Conservation (phyloP, 768 basidiomycete genomes). For the Rhodotorula babjevae region DNA sequence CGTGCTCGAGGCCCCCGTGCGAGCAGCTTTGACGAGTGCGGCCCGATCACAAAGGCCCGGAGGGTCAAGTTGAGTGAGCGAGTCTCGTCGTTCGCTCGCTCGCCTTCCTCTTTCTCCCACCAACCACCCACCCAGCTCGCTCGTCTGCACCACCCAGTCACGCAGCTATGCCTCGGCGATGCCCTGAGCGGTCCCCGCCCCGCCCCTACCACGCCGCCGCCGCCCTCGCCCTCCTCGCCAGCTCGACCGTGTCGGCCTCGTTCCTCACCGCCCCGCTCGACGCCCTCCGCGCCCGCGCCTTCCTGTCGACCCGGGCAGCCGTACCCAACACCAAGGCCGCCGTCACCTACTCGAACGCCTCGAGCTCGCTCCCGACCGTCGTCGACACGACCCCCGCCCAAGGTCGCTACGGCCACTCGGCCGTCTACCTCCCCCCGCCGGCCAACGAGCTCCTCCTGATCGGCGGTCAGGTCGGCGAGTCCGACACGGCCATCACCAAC, state of each 20-base stretch:
- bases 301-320: background rate
- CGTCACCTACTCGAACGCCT: background rate
- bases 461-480: conserved; percentile 29
- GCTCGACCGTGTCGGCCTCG: background rate
- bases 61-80: background rate
- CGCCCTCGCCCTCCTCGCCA: background rate
- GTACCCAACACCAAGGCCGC: background rate
- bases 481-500: conserved; percentile 23
- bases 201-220: background rate
- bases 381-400: background rate
- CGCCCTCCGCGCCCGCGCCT: background rate
- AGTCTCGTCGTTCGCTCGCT: too few species aligned
- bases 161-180: background rate
- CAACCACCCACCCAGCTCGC: too few species aligned
- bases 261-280: conserved; percentile 11
- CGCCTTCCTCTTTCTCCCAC: background rate
- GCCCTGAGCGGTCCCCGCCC: background rate
- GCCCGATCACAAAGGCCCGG: background rate
- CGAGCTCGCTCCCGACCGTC: background rate
- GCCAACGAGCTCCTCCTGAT: conserved; percentile 27
- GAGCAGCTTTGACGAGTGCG: too few species aligned
- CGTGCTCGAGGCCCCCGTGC: too few species aligned
- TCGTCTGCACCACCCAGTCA: too few species aligned
- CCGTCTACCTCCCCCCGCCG: conserved; percentile 26
- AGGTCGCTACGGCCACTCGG: conserved; percentile 38